Conservation (phyloP, 2,329 filamentous ascomycete species). For the Drechslerella stenobrocha region DNA sequence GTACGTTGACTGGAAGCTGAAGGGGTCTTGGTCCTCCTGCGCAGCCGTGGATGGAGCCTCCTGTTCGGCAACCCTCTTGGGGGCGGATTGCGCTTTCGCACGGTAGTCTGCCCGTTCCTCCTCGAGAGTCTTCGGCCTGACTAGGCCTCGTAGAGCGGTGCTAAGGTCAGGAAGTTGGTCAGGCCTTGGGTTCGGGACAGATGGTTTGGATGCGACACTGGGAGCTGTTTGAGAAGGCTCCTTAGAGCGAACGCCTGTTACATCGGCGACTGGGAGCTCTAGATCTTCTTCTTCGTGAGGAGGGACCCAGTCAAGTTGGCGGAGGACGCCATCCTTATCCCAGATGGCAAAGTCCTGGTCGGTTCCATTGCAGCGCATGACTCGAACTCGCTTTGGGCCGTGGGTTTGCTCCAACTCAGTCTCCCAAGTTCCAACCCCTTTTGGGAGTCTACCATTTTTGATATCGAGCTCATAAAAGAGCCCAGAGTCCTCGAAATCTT, state of each 20-base stretch:
- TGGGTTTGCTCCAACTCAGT: slow-evolving; percentile 34
- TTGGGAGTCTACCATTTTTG: slow-evolving; percentile 36
- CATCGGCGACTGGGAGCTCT: no score
- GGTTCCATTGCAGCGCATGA: slow-evolving; percentile 21
- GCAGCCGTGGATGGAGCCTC: not conserved
- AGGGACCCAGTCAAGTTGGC: slow-evolving; percentile 29
- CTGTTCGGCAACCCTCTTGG: not conserved
- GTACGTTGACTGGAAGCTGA: not conserved
- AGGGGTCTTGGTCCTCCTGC: slow-evolving; percentile 9
- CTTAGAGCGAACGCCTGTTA: no score
- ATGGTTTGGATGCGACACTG: not conserved
- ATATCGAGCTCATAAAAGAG: slow-evolving; percentile 42
- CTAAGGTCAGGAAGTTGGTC: slow-evolving; percentile 20
- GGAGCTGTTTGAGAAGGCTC: not conserved
- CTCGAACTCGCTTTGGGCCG: slow-evolving; percentile 28
- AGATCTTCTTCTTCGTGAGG: not conserved
- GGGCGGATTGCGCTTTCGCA: not conserved
- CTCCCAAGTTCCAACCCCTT: slow-evolving; percentile 40
- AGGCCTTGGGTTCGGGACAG: not conserved
- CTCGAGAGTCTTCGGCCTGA: slow-evolving; percentile 9
- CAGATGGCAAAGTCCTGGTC: slow-evolving; percentile 40
- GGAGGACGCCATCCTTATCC: slow-evolving; percentile 28
- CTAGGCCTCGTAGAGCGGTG: slow-evolving; percentile 7
- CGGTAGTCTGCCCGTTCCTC: slow-evolving; percentile 1
- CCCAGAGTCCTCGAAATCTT: slow-evolving; percentile 34